Conservation (phyloP, 2,329 filamentous ascomycete species). For the Colletotrichum sp. region DNA sequence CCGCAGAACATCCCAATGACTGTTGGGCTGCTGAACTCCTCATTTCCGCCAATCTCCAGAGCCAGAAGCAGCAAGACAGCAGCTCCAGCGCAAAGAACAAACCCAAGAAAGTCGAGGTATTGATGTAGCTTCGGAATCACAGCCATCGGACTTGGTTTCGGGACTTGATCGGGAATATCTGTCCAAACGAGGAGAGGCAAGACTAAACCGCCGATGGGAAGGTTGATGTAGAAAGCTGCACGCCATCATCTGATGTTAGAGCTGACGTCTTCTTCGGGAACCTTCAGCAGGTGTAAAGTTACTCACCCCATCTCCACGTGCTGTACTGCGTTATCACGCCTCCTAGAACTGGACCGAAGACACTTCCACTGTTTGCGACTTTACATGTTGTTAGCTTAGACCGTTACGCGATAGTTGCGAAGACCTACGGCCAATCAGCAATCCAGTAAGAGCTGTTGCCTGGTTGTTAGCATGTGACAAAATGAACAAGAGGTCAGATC, state of each 20-base stretch:
- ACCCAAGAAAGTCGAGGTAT: constrained; percentile 35
- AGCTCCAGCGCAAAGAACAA: constrained; percentile 31
- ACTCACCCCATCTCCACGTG: constrained; percentile 48
- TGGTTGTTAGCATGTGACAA: background rate
- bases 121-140: constrained; percentile 38
- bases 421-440: background rate
- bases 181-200: constrained; percentile 35
- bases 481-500: background rate
- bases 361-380: constrained; percentile 47
- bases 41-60: constrained; percentile 34
- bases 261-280: background rate
- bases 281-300: background rate
- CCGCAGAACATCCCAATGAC: constrained; percentile 29
- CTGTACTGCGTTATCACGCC: constrained; percentile 40
- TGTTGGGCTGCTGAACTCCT: constrained; percentile 29
- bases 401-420: no score
- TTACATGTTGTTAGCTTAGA: background rate
- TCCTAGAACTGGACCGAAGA: constrained; percentile 46
- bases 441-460: background rate
- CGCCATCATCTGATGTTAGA: background rate
- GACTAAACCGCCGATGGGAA: constrained; percentile 40
- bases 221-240: constrained; percentile 41
- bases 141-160: constrained; percentile 24
- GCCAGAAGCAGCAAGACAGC: constrained; percentile 37
- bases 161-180: constrained; percentile 41